Evolutionary conservation across 2,329 filamentous ascomycete genomes (phyloP).

Genomic region (Leptographium procerum): DNA sequence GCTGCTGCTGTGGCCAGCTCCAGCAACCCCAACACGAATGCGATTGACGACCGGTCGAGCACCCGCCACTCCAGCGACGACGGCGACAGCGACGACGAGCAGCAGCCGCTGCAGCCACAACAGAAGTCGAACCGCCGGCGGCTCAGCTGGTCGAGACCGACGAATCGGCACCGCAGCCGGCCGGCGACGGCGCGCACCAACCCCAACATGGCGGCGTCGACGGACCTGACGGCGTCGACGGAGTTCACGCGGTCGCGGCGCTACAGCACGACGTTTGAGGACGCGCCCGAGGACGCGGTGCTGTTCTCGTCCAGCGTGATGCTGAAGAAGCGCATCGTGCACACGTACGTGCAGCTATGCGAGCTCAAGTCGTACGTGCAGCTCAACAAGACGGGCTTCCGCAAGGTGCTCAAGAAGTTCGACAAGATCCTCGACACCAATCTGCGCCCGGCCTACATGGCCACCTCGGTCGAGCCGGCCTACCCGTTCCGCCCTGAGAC

Average conservation of each 20-base stretch:
- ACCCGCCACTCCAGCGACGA: slow-evolving; percentile 43
- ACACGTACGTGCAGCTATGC: slow-evolving; percentile 82
- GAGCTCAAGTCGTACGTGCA: slow-evolving; percentile 94
- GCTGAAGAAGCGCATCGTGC: slow-evolving; percentile 82
- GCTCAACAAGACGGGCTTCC: slow-evolving; percentile 91
- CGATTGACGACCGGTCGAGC: slow-evolving; percentile 16
- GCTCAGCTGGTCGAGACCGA: neutral
- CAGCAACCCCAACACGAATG: slow-evolving; percentile 6
- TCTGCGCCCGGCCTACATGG: slow-evolving; percentile 67
- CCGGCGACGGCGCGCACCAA: slow-evolving; percentile 11
- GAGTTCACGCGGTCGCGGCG: slow-evolving; percentile 49
- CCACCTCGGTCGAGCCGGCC: slow-evolving; percentile 59
- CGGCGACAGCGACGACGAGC: slow-evolving; percentile 48
- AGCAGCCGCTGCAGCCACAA: slow-evolving; percentile 20
- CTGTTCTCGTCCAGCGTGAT: slow-evolving; percentile 61
- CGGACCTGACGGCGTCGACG: slow-evolving; percentile 50
- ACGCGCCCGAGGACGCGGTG: slow-evolving; percentile 66
- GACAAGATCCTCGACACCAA: slow-evolving; percentile 88
- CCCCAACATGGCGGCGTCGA: slow-evolving; percentile 26
- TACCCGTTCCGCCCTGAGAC: slow-evolving; percentile 72
- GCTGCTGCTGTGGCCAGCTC: slow-evolving; percentile 7
- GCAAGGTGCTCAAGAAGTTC: slow-evolving; percentile 95
- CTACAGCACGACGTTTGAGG: slow-evolving; percentile 58
- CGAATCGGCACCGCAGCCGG: slow-evolving; percentile 4
- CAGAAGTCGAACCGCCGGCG: neutral